A percentile compares a stretch with the other conserved stretches of the same genome.
Evolutionary conservation across 192 early-diverging fungal genomes (phyloP).

Genomic region (Nowakowskiella sp.): DNA sequence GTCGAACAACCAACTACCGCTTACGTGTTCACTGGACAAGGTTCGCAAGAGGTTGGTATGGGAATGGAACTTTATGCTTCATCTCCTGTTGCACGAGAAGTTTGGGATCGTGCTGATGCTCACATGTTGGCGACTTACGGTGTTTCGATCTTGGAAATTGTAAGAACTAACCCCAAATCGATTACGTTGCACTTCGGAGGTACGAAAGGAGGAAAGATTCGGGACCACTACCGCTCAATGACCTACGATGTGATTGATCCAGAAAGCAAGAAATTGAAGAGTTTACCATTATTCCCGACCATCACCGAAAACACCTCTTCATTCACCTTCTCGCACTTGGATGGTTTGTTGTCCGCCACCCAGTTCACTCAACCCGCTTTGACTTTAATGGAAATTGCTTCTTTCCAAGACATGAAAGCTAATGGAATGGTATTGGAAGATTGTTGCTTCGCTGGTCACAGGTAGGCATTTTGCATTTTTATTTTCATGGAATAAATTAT

Average conservation of each 20-base stretch:
- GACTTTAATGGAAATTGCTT: constrained; percentile 82
- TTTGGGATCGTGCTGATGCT: constrained; percentile 87
- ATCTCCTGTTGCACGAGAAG: constrained; percentile 69
- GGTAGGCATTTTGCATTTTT: constrained; percentile 22
- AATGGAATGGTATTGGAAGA: constrained; percentile 79
- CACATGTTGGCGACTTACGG: constrained; percentile 81
- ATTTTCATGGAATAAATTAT: constrained; percentile 6
- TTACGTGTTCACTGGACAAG: constrained; percentile 94
- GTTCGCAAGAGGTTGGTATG: constrained; percentile 93
- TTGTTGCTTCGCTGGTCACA: constrained; percentile 86
- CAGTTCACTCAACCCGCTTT: constrained; percentile 94
- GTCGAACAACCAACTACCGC: constrained; percentile 86
- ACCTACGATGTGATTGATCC: constrained; percentile 78
- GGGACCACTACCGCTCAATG: constrained; percentile 77
- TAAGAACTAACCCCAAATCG: constrained; percentile 71
- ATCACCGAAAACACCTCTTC: constrained; percentile 62
- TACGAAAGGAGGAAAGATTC: constrained; percentile 68
- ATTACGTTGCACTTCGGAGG: constrained; percentile 88
- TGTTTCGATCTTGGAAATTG: constrained; percentile 87
- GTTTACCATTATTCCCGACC: constrained; percentile 77
- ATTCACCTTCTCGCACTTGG: constrained; percentile 78
- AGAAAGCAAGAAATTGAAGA: constrained; percentile 63
- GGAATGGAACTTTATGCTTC: constrained; percentile 86
- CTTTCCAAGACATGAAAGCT: constrained; percentile 81
- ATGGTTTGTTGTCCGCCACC: constrained; percentile 82